A percentile compares a stretch with the other conserved stretches of the same genome.
Evolutionary conservation across 345 rosid species (phyloP).

Genomic region (Boechera stricta): DNA sequence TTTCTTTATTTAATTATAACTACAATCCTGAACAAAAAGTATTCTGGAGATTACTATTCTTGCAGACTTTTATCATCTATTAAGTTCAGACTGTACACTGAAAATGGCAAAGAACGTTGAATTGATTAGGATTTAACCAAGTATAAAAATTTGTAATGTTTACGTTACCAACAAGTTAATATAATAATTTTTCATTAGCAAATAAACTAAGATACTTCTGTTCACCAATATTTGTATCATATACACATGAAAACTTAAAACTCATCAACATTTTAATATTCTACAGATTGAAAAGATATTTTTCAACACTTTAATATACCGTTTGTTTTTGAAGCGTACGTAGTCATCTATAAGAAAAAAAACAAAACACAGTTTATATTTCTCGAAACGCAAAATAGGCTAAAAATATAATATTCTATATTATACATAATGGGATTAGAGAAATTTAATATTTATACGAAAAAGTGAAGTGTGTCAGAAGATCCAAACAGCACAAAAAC

Average conservation of each 20-base stretch:
- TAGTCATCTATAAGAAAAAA: neutral
- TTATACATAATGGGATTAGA: constrained; percentile 27
- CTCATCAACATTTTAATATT: neutral
- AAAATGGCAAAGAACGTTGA: constrained; percentile 7
- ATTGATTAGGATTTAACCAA: neutral
- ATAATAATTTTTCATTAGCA: neutral
- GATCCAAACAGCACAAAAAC: constrained; percentile 73
- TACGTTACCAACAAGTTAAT: neutral
- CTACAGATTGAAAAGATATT: neutral
- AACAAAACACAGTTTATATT: neutral
- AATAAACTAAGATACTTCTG: constrained; percentile 7
- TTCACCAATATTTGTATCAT: neutral
- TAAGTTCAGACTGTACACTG: constrained; percentile 8
- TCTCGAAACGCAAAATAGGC: neutral
- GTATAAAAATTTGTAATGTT: constrained; percentile 3
- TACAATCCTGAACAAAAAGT: constrained; percentile 40
- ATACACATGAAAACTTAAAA: constrained; percentile 13
- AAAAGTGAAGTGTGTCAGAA: constrained; percentile 58
- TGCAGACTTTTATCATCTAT: constrained; percentile 28
- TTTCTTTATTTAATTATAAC: constrained; percentile 39
- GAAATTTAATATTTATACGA: constrained; percentile 31
- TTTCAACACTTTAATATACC: neutral
- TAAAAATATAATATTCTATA: constrained; percentile 3
- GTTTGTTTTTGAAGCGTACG: neutral
- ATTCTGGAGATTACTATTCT: constrained; percentile 22